Evolutionary conservation across 2,329 filamentous ascomycete species (phyloP).

Genomic region (Claviceps pazoutovae): DNA sequence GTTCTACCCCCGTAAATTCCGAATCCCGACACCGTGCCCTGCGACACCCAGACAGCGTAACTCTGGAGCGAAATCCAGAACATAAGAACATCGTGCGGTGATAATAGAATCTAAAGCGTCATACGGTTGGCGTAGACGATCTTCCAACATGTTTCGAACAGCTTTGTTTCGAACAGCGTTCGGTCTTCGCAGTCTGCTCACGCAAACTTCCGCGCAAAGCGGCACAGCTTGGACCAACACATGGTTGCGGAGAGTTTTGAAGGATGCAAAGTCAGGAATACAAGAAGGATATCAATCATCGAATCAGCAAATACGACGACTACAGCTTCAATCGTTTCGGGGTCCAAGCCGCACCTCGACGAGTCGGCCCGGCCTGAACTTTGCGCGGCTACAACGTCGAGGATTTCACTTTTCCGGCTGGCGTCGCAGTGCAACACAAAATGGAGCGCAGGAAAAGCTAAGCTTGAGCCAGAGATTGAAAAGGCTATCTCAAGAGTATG

Average conservation of each 20-base stretch:
- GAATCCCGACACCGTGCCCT: background rate
- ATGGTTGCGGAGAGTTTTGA: constrained; percentile 17
- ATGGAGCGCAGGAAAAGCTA: constrained; percentile 16
- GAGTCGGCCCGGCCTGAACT: constrained; percentile 9
- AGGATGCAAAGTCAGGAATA: constrained; percentile 12
- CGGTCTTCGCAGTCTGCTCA: constrained; percentile 11
- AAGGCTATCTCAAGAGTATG: constrained; percentile 82
- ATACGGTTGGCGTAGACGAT: background rate
- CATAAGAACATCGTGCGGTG: background rate
- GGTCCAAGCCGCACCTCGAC: background rate
- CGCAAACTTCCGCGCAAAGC: constrained; percentile 10
- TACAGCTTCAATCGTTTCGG: background rate
- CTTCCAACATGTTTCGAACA: constrained; percentile 13
- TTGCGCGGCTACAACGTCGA: constrained; percentile 15
- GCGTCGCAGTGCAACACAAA: constrained; percentile 14
- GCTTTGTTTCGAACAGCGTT: constrained; percentile 16
- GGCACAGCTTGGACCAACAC: constrained; percentile 14
- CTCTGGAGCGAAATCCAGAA: background rate
- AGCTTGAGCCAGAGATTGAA: constrained; percentile 60
- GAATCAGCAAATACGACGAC: background rate
- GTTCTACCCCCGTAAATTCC: background rate
- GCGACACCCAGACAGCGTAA: background rate
- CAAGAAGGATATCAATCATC: background rate
- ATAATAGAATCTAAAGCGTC: background rate
- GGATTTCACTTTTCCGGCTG: constrained; percentile 23